phyloP scores from a whole-genome alignment of 2,329 filamentous ascomycete species.

The Chalara sp. region DNA sequence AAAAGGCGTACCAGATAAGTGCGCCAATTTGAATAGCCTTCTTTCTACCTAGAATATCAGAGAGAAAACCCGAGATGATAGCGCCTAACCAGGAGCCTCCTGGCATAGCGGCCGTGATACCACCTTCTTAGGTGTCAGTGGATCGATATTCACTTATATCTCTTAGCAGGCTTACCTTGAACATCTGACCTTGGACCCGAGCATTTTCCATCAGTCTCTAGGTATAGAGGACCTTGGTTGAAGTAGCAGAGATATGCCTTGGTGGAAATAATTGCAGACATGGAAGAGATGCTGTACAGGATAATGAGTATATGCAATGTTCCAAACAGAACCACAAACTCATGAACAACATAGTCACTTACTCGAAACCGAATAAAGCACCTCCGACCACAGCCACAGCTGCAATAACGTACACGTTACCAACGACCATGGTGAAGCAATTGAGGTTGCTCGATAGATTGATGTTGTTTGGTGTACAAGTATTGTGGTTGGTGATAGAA shows the following conservation, averaged over 20 bases:
- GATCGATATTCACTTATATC: slow-evolving; percentile 30
- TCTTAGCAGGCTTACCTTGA: slow-evolving; percentile 27
- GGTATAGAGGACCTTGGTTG: slow-evolving; percentile 27
- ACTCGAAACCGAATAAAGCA: slow-evolving; percentile 37
- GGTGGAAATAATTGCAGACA: slow-evolving; percentile 49
- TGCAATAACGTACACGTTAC: slow-evolving; percentile 25
- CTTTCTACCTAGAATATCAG: slow-evolving; percentile 48
- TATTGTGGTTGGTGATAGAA: background rate
- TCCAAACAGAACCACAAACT: too few species aligned
- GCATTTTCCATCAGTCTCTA: slow-evolving; percentile 34
- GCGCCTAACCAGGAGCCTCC: slow-evolving; percentile 64
- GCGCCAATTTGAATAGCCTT: slow-evolving; percentile 40
- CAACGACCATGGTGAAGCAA: slow-evolving; percentile 8
- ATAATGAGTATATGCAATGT: too few species aligned
- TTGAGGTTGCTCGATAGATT: slow-evolving; percentile 5
- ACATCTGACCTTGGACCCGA: slow-evolving; percentile 40
- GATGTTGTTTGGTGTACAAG: too few species aligned
- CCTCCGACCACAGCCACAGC: slow-evolving; percentile 27
- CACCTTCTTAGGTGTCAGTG: slow-evolving; percentile 46
- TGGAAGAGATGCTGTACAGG: slow-evolving; percentile 38
- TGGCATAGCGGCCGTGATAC: slow-evolving; percentile 65
- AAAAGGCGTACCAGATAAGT: slow-evolving; percentile 31
- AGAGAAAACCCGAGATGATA: slow-evolving; percentile 49
- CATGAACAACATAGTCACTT: too few species aligned
- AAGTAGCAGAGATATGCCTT: slow-evolving; percentile 46